Conservation (phyloP, 331 rosid genomes). For the Malus hybrid region DNA sequence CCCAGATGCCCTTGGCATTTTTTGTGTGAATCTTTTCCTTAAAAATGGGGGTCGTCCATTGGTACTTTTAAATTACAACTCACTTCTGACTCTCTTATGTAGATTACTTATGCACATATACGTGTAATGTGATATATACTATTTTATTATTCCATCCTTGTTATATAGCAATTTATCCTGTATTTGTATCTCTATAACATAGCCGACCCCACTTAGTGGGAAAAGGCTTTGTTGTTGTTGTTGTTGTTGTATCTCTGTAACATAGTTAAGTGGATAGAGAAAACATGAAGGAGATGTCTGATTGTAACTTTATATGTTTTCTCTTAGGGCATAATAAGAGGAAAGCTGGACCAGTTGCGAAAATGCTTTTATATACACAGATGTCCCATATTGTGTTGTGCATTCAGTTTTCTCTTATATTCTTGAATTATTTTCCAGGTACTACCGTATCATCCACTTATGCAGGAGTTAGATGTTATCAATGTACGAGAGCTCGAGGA, state of each 20-base stretch:
- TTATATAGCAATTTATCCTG: background rate
- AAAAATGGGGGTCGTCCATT: background rate
- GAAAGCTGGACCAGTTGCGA: slow-evolving; percentile 88
- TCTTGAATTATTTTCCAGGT: slow-evolving; percentile 39
- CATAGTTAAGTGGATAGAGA: background rate
- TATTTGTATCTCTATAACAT: too few species aligned
- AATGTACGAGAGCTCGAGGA: slow-evolving; percentile 95
- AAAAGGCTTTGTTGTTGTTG: too few species aligned
- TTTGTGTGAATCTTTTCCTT: background rate
- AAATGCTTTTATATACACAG: too few species aligned
- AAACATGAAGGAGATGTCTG: background rate
- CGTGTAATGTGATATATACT: background rate
- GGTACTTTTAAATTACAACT: background rate
- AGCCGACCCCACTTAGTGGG: too few species aligned
- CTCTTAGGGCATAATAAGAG: slow-evolving; percentile 83
- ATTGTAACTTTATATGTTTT: slow-evolving; percentile 1
- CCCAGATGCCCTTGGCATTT: too few species aligned
- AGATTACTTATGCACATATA: background rate
- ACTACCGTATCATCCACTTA: slow-evolving; percentile 73
- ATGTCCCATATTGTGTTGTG: too few species aligned
- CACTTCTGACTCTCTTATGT: background rate
- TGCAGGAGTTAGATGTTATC: slow-evolving; percentile 85
- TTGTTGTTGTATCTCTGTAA: background rate
- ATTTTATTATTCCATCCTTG: background rate
- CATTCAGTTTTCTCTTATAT: background rate